A percentile compares a stretch with the other conserved stretches of the same genome.
Conservation (phyloP, 768 basidiomycete species). For the Hysterangium stoloniferum region DNA sequence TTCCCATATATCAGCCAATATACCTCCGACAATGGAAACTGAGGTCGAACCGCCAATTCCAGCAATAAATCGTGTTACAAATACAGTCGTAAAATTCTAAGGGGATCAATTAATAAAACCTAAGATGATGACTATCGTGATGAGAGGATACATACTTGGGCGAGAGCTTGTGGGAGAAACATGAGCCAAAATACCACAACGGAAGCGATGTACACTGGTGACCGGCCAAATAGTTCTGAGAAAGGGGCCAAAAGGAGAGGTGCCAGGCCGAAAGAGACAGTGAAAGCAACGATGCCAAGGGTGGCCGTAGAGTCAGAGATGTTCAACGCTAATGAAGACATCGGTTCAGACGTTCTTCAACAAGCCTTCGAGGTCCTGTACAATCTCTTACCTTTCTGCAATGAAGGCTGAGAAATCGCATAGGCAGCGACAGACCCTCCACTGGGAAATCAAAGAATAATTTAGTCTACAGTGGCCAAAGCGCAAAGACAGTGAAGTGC, state of each 20-base stretch:
- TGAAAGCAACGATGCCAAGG: conserved; percentile 4
- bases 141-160: neutral
- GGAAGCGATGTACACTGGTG: conserved; percentile 5
- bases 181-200: conserved; percentile 1
- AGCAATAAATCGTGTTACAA: conserved; percentile 7
- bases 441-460: neutral
- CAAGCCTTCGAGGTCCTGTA: neutral
- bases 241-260: conserved; percentile 6
- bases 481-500: neutral
- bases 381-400: neutral
- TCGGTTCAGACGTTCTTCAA: neutral
- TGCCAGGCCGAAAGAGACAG: neutral
- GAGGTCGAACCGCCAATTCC: conserved; percentile 9
- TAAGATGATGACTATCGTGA: neutral
- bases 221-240: conserved; percentile 3
- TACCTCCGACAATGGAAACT: conserved; percentile 3
- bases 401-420: conserved; percentile 6
- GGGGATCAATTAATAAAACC: neutral
- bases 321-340: neutral
- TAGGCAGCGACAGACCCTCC: neutral
- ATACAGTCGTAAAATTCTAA: conserved; percentile 6
- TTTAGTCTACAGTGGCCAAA: neutral
- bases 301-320: conserved; percentile 2
- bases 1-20: conserved; percentile 10
- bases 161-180: conserved; percentile 3